A percentile compares a stretch with the other conserved stretches of the same genome.
phyloP scores from a whole-genome alignment of 768 basidiomycete genomes.

The Naganishia randhawae region DNA sequence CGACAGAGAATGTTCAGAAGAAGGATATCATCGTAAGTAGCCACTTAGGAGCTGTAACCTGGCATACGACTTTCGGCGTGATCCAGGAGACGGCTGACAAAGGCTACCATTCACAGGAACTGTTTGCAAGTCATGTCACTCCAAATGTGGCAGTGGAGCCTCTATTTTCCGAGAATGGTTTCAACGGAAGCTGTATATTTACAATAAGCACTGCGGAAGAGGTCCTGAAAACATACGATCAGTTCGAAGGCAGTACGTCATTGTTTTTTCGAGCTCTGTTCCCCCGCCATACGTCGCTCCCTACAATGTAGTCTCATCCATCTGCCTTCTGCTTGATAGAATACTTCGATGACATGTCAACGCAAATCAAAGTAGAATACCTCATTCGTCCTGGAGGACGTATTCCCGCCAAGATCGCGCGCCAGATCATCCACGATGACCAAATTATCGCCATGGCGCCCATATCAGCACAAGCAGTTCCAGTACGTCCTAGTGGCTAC shows the following conservation, averaged over 20 bases:
- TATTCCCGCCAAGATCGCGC: constrained; percentile 1
- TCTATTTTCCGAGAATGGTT: constrained; percentile 4
- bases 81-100: background rate
- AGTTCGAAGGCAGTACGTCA: constrained; percentile 17
- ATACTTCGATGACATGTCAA: constrained; percentile 21
- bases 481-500: background rate
- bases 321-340: background rate
- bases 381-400: constrained; percentile 9
- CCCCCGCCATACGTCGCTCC: background rate
- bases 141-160: constrained; percentile 5
- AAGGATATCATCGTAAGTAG: constrained; percentile 26
- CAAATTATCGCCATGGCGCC: constrained; percentile 18
- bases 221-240: constrained; percentile 17
- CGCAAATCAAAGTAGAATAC: constrained; percentile 15
- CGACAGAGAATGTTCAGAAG: constrained; percentile 24
- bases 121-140: constrained; percentile 21
- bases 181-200: constrained; percentile 18
- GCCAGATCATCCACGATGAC: constrained; percentile 12
- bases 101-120: constrained; percentile 5
- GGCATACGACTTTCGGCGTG: background rate
- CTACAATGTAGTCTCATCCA: background rate
- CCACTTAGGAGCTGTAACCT: background rate
- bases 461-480: background rate
- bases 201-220: constrained; percentile 4
- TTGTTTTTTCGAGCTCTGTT: background rate